These are phyloP conservation scores for Nicotiana knightiana DNA, from an alignment of 257 asterid genomes.

Conservation along the genomic window DNA sequence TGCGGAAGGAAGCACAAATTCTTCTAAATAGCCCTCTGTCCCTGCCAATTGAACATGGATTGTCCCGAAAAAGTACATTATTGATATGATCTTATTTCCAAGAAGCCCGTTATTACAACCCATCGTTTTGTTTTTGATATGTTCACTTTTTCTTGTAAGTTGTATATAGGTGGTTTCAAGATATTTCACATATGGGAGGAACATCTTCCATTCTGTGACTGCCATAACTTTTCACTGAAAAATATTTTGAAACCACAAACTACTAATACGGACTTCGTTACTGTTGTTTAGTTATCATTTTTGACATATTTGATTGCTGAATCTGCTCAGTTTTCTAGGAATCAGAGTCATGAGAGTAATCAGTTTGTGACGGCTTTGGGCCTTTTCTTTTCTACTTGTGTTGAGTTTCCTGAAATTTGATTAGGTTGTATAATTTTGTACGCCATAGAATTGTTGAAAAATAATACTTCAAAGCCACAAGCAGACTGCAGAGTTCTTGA, in stretches of 20 bases:
- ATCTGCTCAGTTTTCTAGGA: not conserved
- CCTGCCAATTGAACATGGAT: constrained; percentile 28
- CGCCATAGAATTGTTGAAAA: not conserved
- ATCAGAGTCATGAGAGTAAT: not conserved
- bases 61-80: not conserved
- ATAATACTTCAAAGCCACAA: not conserved
- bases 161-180: not conserved
- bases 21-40: constrained; percentile 17
- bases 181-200: not conserved
- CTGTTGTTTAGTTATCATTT: not conserved
- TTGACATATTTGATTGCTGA: not conserved
- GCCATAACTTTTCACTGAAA: not conserved
- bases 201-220: not conserved
- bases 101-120: not conserved
- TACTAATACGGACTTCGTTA: not conserved
- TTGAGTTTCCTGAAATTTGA: too few relatives aligned
- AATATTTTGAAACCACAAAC: not conserved
- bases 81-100: not conserved
- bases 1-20: constrained; percentile 13
- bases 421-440: not conserved
- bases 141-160: not conserved
- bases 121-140: not conserved
- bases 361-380: not conserved
- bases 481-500: too few relatives aligned
- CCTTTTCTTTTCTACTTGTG: too few relatives aligned